phyloP scores from a whole-genome alignment of 2,329 filamentous ascomycete genomes.

The Piedraia hortae region DNA sequence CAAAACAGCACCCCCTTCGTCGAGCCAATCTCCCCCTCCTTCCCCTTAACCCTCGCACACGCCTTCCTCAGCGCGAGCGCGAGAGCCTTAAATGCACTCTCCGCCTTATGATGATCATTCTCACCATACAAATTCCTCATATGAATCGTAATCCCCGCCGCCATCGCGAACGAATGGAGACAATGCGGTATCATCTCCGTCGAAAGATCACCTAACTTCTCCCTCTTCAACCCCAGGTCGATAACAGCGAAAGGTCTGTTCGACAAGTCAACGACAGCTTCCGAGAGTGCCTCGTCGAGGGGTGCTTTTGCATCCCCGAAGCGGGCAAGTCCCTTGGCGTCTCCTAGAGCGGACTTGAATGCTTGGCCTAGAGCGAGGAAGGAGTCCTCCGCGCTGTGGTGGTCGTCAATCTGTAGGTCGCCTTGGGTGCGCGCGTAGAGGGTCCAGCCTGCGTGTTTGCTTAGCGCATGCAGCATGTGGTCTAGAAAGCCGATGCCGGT shows the following conservation, averaged over 20 bases:
- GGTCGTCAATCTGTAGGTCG: conserved; percentile 90
- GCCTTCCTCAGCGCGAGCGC: conserved; percentile 64
- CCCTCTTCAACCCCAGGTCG: conserved; percentile 58
- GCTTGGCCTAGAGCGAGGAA: conserved; percentile 70
- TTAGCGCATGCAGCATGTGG: conserved; percentile 92
- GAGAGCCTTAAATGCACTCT: conserved; percentile 91
- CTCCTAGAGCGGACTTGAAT: conserved; percentile 55
- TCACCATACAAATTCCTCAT: conserved; percentile 73
- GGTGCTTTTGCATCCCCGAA: conserved; percentile 85
- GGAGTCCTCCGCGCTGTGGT: conserved; percentile 90
- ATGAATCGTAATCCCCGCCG: conserved; percentile 73
- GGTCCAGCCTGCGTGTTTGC: conserved; percentile 91
- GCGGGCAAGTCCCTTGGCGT: conserved; percentile 53
- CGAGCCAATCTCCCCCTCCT: conserved; percentile 79
- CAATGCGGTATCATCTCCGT: conserved; percentile 96
- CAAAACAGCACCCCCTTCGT: conserved; percentile 35
- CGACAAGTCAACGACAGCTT: conserved; percentile 81
- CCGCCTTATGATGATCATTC: conserved; percentile 88
- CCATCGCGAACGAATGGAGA: conserved; percentile 77
- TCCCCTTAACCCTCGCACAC: conserved; percentile 43
- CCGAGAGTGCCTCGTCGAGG: conserved; percentile 79
- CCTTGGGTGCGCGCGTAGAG: conserved; percentile 58
- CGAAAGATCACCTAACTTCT: conserved; percentile 81
- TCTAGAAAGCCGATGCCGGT: conserved; percentile 95
- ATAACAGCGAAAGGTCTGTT: conserved; percentile 71